Conservation (phyloP, 257 asterid species). For the Rauvolfia tetraphylla region DNA sequence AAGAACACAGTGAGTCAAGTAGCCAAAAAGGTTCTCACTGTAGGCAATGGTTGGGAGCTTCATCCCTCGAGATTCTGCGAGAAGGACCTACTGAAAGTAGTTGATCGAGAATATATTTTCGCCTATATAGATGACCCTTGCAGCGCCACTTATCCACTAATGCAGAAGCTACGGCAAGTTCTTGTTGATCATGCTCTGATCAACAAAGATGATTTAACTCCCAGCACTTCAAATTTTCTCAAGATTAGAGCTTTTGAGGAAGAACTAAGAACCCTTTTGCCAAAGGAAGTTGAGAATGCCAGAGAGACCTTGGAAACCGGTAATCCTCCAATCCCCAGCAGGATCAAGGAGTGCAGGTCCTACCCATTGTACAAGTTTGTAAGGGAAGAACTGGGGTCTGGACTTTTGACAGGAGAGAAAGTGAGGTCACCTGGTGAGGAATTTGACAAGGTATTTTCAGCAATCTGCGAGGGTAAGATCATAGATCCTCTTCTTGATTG, state of each 20-base stretch:
- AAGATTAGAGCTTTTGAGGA: constrained; percentile 26
- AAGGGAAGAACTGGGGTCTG: constrained; percentile 19
- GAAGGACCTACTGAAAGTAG: constrained; percentile 22
- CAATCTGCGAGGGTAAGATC: constrained; percentile 21
- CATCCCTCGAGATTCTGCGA: constrained; percentile 29
- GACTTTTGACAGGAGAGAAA: constrained; percentile 24
- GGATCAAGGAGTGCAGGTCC: constrained; percentile 29
- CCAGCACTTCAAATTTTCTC: constrained; percentile 14
- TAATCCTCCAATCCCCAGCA: constrained; percentile 15
- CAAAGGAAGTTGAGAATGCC: constrained; percentile 23
- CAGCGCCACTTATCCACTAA: constrained; percentile 25
- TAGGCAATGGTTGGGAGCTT: constrained; percentile 19
- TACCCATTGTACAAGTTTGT: constrained; percentile 26
- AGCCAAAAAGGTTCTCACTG: constrained; percentile 20
- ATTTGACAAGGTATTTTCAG: constrained; percentile 29
- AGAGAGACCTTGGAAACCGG: constrained; percentile 17
- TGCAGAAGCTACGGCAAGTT: constrained; percentile 28
- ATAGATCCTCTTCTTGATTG: constrained; percentile 24
- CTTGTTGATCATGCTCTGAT: constrained; percentile 26
- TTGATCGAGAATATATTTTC: constrained; percentile 17
- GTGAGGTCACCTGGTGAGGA: constrained; percentile 27
- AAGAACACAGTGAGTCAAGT: constrained; percentile 27
- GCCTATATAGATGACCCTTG: constrained; percentile 27
- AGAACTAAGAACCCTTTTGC: constrained; percentile 22
- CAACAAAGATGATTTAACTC: constrained; percentile 1